Base-by-base conservation (phyloP, 1,139 yeast species). In the Nakaseomyces uthaithaninus region DNA sequence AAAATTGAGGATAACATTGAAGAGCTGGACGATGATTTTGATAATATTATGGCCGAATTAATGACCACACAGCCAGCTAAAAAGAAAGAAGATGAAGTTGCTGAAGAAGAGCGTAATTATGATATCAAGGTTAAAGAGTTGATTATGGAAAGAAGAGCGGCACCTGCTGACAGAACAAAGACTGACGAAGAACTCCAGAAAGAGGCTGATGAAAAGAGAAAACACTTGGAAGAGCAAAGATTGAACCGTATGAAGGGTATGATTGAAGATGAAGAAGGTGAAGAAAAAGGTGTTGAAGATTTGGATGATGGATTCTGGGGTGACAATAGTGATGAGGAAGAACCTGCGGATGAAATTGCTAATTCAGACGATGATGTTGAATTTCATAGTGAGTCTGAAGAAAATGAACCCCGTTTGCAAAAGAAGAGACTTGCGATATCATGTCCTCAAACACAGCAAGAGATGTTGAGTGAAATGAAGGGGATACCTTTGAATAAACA, bases 81-180 rank as follows among this genome's bases (percentile, higher is more conserved):
- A 38, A 40, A 40, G 33, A 33, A 26, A 27, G 40, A 36, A 15
- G 41, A 25, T 9, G 14, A 33, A 11, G 36, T 43, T 15, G 46
- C 47, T 37, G 51, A 48, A 12, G 61, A 59, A 27, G 60, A 56
- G 17, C 44, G 55, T 19, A 57, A 62, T 24, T 93, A 91, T 60
- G 96, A 89, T 54, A 70, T 68, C 50, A 74, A 77, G 50, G 89
- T 91, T 23, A 75, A 84, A 45, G 91, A 83, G 54, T 72, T 91
- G 55, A 79, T 80, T 4, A 72, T 83, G 56, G 98, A 93, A 45
- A 75, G 82, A 55, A 74, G 97, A 53, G 89, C 97, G 0, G 87
- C 75, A 8, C 98, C 98, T n/a, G 77, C 93, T n/a, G 95, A 87
- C 45, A 72, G 96, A 61, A 87, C 96, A 1, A 86, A 89, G 63